A percentile compares a stretch with the other conserved stretches of the same genome.
Conservation (phyloP, 345 rosid genomes). For the Xanthoceras sorbifolium region DNA sequence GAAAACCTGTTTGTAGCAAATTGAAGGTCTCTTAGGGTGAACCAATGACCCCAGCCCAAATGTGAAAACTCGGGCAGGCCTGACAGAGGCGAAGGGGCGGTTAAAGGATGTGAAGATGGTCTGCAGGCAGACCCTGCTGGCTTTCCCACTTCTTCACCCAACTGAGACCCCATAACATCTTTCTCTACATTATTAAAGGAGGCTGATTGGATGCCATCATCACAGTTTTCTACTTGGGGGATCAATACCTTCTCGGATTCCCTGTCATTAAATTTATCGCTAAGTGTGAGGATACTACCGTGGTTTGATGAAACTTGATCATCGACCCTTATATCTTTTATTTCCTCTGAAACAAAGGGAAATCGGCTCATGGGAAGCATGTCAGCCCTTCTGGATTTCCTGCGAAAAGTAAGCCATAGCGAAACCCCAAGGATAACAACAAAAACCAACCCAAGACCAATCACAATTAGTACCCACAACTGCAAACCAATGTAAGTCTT, state of each 20-base stretch:
- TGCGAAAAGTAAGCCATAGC: slow-evolving; percentile 72
- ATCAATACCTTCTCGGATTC: slow-evolving; percentile 62
- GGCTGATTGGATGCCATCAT: slow-evolving; percentile 56
- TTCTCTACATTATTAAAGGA: slow-evolving; percentile 58
- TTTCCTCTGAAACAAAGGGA: slow-evolving; percentile 64
- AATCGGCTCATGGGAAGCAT: slow-evolving; percentile 52
- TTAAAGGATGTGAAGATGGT: slow-evolving; percentile 57
- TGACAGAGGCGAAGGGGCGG: slow-evolving; percentile 73
- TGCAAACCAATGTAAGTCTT: slow-evolving; percentile 57
- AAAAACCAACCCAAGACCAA: slow-evolving; percentile 58
- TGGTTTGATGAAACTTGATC: slow-evolving; percentile 75
- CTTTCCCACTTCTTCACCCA: slow-evolving; percentile 46
- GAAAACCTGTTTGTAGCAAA: slow-evolving; percentile 77
- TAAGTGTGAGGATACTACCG: slow-evolving; percentile 40
- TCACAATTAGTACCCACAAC: slow-evolving; percentile 73
- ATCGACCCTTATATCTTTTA: slow-evolving; percentile 71
- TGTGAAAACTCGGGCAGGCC: slow-evolving; percentile 88
- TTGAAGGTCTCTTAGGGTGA: slow-evolving; percentile 88
- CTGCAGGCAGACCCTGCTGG: slow-evolving; percentile 28
- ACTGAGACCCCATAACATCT: slow-evolving; percentile 45
- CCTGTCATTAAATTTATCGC: slow-evolving; percentile 56
- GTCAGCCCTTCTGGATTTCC: slow-evolving; percentile 56
- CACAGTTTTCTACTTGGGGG: slow-evolving; percentile 52
- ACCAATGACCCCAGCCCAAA: slow-evolving; percentile 99
- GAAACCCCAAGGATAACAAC: slow-evolving; percentile 57